Percentiles rank a stretch among this genome's conserved stretches.
Evolutionary conservation across 495 filamentous ascomycete species (phyloP).

Genomic region (Astrothelium macrocarpum): DNA sequence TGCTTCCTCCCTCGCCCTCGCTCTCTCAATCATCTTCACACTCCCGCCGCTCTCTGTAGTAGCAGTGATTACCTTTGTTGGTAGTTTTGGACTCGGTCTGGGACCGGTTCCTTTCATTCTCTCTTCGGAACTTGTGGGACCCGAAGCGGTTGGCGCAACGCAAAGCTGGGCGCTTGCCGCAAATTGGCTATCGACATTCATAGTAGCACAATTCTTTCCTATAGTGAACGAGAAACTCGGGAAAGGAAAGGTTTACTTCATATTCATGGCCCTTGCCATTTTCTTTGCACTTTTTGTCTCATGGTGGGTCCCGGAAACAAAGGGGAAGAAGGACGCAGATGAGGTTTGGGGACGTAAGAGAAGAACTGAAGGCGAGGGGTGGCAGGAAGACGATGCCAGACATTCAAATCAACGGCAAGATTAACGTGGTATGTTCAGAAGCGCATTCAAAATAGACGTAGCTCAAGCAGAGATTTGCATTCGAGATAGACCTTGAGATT

Average conservation of each 20-base stretch:
- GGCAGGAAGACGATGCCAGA: conserved; percentile 11
- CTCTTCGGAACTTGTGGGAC: conserved; percentile 75
- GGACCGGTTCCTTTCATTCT: conserved; percentile 94
- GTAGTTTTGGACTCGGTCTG: conserved; percentile 80
- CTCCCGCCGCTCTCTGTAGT: conserved; percentile 67
- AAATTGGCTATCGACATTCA: conserved; percentile 85
- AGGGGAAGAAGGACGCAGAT: conserved; percentile 66
- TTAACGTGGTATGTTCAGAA: neutral
- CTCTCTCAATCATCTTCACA: conserved; percentile 59
- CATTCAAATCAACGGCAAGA: neutral
- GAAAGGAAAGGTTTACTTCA: conserved; percentile 74
- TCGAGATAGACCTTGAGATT: no score
- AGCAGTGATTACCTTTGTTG: conserved; percentile 74
- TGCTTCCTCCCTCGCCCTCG: conserved; percentile 59
- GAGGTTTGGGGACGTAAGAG: conserved; percentile 74
- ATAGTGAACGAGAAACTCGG: conserved; percentile 66
- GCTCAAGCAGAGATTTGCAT: no score
- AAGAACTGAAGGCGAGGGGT: conserved; percentile 26
- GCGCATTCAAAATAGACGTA: neutral
- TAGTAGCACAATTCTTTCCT: conserved; percentile 90
- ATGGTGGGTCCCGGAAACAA: conserved; percentile 71
- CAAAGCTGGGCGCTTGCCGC: conserved; percentile 77
- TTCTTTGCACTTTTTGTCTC: conserved; percentile 57
- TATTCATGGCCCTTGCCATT: conserved; percentile 66
- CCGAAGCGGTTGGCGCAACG: conserved; percentile 79